Evolutionary conservation across 2,329 filamentous ascomycete species (phyloP).

Genomic region (Phialocephala subalpina): DNA sequence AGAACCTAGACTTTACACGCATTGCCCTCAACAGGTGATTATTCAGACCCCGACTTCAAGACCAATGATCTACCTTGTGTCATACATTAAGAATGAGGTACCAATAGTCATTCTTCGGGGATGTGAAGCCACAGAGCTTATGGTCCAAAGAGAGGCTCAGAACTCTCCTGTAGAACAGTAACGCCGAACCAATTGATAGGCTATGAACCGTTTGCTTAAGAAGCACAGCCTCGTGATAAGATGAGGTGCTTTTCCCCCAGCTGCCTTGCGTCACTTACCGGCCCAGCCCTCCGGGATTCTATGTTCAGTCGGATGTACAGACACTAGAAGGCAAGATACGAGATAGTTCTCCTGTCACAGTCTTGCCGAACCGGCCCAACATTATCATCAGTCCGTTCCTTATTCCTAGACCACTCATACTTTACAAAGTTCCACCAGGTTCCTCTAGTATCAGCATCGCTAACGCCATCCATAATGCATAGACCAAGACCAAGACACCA

Average conservation of each 20-base stretch:
- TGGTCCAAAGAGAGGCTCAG: background rate
- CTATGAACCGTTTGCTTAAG: conserved; percentile 10
- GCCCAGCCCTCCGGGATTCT: background rate
- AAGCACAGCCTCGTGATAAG: conserved; percentile 21
- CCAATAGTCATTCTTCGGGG: background rate
- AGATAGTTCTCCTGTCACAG: conserved; percentile 6
- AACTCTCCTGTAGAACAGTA: background rate
- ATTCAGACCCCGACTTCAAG: conserved; percentile 11
- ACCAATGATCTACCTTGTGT: background rate
- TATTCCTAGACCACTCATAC: conserved; percentile 27
- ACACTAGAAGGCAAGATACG: background rate
- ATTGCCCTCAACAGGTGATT: conserved; percentile 7
- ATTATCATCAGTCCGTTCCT: background rate
- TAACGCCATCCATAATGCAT: conserved; percentile 40
- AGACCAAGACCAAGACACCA: conserved; percentile 38
- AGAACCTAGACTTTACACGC: too few species aligned
- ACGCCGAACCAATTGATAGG: conserved; percentile 1
- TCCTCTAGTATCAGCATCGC: conserved; percentile 21
- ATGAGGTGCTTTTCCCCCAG: conserved; percentile 13
- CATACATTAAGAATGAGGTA: background rate
- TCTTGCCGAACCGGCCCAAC: background rate
- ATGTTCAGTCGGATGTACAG: background rate
- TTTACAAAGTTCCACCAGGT: conserved; percentile 35
- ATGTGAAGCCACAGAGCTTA: background rate
- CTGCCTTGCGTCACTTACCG: background rate